phyloP scores from a whole-genome alignment of 352 stramenopile genomes.

The Pythium apleroticum region DNA sequence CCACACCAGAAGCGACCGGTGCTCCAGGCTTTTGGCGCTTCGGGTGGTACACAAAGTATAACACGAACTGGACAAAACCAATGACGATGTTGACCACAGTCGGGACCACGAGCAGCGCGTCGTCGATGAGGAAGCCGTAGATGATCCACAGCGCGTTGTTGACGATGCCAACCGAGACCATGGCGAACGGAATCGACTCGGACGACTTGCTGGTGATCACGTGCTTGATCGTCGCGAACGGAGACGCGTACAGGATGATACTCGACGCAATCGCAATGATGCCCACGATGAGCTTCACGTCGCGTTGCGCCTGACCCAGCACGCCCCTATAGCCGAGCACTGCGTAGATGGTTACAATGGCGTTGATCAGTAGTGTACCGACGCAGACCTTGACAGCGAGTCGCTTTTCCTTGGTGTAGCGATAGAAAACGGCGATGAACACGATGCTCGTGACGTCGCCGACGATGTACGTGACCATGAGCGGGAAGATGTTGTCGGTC shows the following conservation, averaged over 20 bases:
- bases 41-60: conserved; percentile 60
- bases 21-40: conserved; percentile 21
- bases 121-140: conserved; percentile 53
- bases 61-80: conserved; percentile 48
- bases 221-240: conserved; percentile 52
- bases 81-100: conserved; percentile 47
- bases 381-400: conserved; percentile 36
- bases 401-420: conserved; percentile 37
- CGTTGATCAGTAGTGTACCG: conserved; percentile 42
- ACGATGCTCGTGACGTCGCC: conserved; percentile 26
- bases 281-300: conserved; percentile 36
- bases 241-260: conserved; percentile 63
- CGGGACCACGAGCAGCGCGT: conserved; percentile 61
- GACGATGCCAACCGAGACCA: conserved; percentile 56
- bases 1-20: conserved; percentile 15
- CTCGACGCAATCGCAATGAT: conserved; percentile 54
- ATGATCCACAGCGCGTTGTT: conserved; percentile 81
- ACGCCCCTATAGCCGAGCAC: conserved; percentile 36
- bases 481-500: conserved; percentile 31
- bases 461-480: conserved; percentile 36
- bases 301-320: conserved; percentile 31
- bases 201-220: conserved; percentile 56
- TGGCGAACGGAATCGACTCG: conserved; percentile 55
- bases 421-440: conserved; percentile 35
- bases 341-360: conserved; percentile 46